phyloP scores from a whole-genome alignment of 129 eudicot species.

The Solidago caesia region DNA sequence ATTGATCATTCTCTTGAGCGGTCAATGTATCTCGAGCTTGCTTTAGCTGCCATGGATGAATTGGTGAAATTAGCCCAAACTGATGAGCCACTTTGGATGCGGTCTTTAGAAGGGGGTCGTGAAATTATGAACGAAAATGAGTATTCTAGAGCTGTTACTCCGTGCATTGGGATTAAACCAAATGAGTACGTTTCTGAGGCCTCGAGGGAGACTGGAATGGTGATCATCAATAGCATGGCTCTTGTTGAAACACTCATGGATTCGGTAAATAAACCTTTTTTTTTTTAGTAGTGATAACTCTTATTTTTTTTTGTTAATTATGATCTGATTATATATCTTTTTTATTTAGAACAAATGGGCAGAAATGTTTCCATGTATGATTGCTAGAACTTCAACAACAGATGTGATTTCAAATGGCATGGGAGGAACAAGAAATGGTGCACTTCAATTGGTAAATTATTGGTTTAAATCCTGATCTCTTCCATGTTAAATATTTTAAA shows the following conservation, averaged over 20 bases:
- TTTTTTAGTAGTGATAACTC: not conserved
- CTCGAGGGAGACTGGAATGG: constrained; percentile 93
- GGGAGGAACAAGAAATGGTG: constrained; percentile 98
- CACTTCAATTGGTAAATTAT: constrained; percentile 90
- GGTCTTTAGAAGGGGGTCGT: constrained; percentile 62
- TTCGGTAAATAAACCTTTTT: constrained; percentile 45
- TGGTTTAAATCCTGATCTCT: not conserved
- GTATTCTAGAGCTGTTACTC: constrained; percentile 54
- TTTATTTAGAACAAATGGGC: constrained; percentile 79
- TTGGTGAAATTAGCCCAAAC: constrained; percentile 79
- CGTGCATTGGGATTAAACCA: constrained; percentile 82
- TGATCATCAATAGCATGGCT: constrained; percentile 91
- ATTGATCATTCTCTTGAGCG: constrained; percentile 73
- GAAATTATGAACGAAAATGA: constrained; percentile 69
- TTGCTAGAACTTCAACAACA: constrained; percentile 86
- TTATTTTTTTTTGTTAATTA: not conserved
- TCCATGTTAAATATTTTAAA: not conserved
- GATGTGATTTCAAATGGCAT: constrained; percentile 92
- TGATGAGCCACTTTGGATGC: constrained; percentile 89
- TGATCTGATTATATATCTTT: constrained; percentile 8
- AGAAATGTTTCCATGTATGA: constrained; percentile 92
- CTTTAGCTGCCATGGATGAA: constrained; percentile 90
- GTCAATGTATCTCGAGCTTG: constrained; percentile 89
- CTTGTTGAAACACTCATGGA: constrained; percentile 96
- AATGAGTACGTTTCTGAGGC: constrained; percentile 72